Percentiles rank a stretch among this genome's conserved stretches.
These are phyloP conservation scores for Neoascochyta sp. DNA, from an alignment of 2,329 filamentous ascomycete genomes.

Conservation along the genomic window DNA sequence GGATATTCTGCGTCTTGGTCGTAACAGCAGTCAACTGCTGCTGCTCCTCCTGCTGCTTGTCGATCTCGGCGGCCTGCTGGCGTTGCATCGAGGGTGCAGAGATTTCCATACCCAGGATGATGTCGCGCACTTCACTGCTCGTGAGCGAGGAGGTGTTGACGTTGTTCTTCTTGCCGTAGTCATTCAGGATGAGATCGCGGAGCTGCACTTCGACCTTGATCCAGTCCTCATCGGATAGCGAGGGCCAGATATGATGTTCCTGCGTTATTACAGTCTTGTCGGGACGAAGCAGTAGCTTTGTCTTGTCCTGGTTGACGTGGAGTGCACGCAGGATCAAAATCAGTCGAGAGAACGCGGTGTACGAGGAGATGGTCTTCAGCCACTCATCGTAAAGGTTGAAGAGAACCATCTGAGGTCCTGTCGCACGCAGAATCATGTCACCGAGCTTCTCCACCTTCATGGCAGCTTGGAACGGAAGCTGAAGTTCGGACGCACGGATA, in stretches of 20 bases:
- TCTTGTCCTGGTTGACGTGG: conserved; percentile 98
- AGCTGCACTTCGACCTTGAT: conserved; percentile 98
- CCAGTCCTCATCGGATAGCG: conserved; percentile 92
- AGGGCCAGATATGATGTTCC: conserved; percentile 98
- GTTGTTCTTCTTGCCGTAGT: conserved; percentile 99
- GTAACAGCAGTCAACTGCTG: conserved; percentile 95
- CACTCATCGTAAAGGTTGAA: conserved; percentile 99
- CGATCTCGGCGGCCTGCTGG: conserved; percentile 96
- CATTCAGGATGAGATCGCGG: conserved; percentile 91
- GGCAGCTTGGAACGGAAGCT: conserved; percentile 96
- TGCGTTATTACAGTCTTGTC: conserved; percentile 98
- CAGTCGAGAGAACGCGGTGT: conserved; percentile 94
- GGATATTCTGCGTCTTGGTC: conserved; percentile 95
- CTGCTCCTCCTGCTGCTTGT: conserved; percentile 97
- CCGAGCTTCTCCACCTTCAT: conserved; percentile 99
- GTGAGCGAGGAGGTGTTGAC: conserved; percentile 97
- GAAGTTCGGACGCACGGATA: conserved; percentile 92
- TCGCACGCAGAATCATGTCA: conserved; percentile 97
- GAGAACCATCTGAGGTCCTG: conserved; percentile 98
- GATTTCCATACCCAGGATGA: conserved; percentile 99
- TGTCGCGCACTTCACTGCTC: conserved; percentile 93
- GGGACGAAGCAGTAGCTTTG: conserved; percentile 87
- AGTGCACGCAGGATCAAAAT: conserved; percentile 90
- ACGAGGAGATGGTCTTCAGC: conserved; percentile 97
- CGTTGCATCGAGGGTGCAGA: conserved; percentile 96